Evolutionary conservation across 345 rosid species (phyloP).

Genomic region (Citrus hindsii): DNA sequence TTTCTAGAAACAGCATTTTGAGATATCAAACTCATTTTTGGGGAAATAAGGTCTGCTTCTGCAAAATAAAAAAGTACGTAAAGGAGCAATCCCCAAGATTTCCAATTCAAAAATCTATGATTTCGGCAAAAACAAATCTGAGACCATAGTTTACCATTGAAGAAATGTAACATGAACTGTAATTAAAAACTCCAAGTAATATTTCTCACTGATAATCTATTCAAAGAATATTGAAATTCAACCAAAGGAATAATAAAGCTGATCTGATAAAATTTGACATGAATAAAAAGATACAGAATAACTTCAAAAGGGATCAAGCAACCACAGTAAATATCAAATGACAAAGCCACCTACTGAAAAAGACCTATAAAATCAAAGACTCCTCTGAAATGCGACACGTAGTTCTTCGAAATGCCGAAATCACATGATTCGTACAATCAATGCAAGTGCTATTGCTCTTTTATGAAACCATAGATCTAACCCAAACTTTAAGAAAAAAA

Average conservation of each 20-base stretch:
- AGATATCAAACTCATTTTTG: slow-evolving; percentile 62
- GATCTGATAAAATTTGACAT: neutral
- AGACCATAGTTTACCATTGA: neutral
- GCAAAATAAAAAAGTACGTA: slow-evolving; percentile 9
- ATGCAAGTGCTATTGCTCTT: neutral
- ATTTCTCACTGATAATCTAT: neutral
- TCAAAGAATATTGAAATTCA: neutral
- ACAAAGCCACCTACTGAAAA: neutral
- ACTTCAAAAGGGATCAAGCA: neutral
- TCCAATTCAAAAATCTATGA: neutral
- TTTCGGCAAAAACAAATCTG: neutral
- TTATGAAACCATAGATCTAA: neutral
- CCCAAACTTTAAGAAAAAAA: neutral
- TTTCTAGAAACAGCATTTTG: slow-evolving; percentile 46
- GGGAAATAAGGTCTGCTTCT: slow-evolving; percentile 1
- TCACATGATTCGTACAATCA: neutral
- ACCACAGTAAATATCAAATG: neutral
- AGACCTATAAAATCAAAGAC: neutral
- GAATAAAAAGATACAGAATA: neutral
- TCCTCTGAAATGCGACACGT: neutral
- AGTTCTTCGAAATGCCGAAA: neutral
- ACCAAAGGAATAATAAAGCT: neutral
- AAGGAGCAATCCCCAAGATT: neutral
- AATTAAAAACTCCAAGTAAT: neutral
- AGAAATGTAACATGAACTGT: neutral